Evolutionary conservation across 441 rosid genomes (phyloP), one percentile per base, ranked within the genome.

Genomic region (Omphalea diandra): DNA sequence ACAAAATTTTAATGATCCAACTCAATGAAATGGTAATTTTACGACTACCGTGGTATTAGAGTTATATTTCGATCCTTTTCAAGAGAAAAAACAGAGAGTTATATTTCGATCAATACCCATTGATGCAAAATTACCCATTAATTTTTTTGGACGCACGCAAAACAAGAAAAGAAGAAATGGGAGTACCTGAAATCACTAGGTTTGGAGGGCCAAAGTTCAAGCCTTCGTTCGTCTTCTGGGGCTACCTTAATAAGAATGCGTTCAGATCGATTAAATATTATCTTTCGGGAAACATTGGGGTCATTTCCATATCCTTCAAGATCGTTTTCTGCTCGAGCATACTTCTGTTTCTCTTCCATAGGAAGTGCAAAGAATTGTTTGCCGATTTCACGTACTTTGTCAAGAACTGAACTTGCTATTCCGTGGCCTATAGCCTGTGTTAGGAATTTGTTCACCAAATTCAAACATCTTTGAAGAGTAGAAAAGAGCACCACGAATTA

Each of bases 261-360:
- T 50, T 66, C 60, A 35, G 49, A 66, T 60, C 61, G 52, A 31
- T 66, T 60, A 20, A 66, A 47, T 50, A 66, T 60, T 36, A 52
- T 60, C 6, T 66, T 66, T 53, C 14, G 22, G 12, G 70, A 33
- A 9, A 89, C 65, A 29, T 83, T 76, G 80, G 68, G 58, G 26
- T 89, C 95, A 53, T 71, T 81, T 2, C 89, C 91, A 72, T 87
- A 91, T 35, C 93, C 94, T 83, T 87, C 84, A 3, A 70, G 77
- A 67, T 73, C 73, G 53, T 79, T 83, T n/a, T 20, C 75, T 41
- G 76, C 81, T 69, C 86, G 79, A 0, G 80, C 67, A 54, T 59
- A 86, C 72, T 75, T 81, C 5, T 74, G 71, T 74, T 86, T 87
- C 80, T 80, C 87, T 78, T 83, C 83, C 1, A 40, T 46, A 27